These are phyloP conservation scores for Yamadazyma oceani DNA, from an alignment of 1,139 yeast genomes.

Conservation along the genomic window DNA sequence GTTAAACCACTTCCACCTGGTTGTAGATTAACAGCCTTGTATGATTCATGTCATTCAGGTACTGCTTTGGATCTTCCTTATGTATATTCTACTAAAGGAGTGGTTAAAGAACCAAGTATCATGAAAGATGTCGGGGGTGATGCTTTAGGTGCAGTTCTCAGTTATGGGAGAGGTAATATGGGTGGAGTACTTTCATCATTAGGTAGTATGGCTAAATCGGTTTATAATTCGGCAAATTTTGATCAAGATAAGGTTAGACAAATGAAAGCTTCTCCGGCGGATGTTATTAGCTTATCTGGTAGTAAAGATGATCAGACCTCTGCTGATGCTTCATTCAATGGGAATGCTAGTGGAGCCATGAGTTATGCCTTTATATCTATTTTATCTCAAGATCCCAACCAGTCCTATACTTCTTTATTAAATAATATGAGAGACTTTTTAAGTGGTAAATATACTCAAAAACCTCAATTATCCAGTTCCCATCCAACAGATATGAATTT, in stretches of 20 bases:
- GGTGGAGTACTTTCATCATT: constrained; percentile 48
- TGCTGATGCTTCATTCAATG: constrained; percentile 82
- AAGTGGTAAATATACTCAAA: constrained; percentile 72
- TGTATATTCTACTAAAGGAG: constrained; percentile 87
- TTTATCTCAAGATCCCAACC: constrained; percentile 64
- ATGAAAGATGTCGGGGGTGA: constrained; percentile 84
- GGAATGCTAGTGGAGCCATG: constrained; percentile 90
- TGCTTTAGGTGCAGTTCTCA: constrained; percentile 66
- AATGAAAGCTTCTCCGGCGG: constrained; percentile 82
- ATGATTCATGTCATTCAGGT: constrained; percentile 94
- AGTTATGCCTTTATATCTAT: constrained; percentile 84
- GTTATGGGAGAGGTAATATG: constrained; percentile 72
- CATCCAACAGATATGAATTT: constrained; percentile 84
- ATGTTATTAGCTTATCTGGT: constrained; percentile 82
- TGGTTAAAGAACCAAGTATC: constrained; percentile 83
- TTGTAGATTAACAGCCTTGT: constrained; percentile 82
- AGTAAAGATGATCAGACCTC: constrained; percentile 83
- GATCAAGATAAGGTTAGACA: constrained; percentile 35
- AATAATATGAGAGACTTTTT: constrained; percentile 77
- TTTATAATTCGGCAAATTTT: constrained; percentile 26
- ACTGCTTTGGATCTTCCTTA: constrained; percentile 88
- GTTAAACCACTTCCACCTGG: constrained; percentile 80
- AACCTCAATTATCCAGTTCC: constrained; percentile 82
- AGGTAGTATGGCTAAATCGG: constrained; percentile 50
- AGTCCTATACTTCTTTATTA: constrained; percentile 72